Evolutionary conservation across 805 yeast species (phyloP), one percentile per base, ranked within the genome.

Genomic region (Jamesozyma jinghongensis): DNA sequence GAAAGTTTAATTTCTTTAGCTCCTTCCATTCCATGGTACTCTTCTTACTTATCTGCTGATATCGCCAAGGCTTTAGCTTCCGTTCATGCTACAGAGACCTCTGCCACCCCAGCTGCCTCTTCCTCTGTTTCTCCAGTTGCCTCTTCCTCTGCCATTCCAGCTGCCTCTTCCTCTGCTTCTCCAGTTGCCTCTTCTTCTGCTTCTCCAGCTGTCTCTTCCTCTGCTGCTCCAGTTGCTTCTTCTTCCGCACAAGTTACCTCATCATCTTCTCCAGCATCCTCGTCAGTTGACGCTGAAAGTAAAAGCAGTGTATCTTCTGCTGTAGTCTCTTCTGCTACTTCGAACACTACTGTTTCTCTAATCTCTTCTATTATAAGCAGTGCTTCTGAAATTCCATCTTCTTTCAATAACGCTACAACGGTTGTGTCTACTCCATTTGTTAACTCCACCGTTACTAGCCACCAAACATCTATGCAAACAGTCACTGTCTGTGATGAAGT

Each of bases 21-120:
- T 26, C 56, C 63, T 17, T 61, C 54, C 19, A 42, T 61, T 22
- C 63, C 65, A 49, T 62, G 65, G 65, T 62, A 54, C 41, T 43
- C 54, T 8, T 33, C 48, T 27, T 51, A 57, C 42, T 34, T 57
- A 17, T 44, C 43, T 13, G 37, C 54, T 17, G 46, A 36, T 14
- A 35, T 49, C 10, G 35, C 19, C 8, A 34, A 18, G 8, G 35
- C 42, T 33, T 3, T 38, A 3, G 29, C 17, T 22, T 28, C 12
- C 6, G 17, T 33, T 22, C 10, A 22, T 13, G 25, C 34, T 19
- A 12, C 27, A 17, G 10, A 22, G 26, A 33, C 41, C 14, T 19
- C 35, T 18, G 19, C 41, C 2, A 5, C 40, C 25, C 3, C 35
- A 18, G 22, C 34, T 14, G 10, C 26, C 10, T 6, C 26, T 22